phyloP scores from a whole-genome alignment of 305 asterid genomes.

The Fraxinus velutina region DNA sequence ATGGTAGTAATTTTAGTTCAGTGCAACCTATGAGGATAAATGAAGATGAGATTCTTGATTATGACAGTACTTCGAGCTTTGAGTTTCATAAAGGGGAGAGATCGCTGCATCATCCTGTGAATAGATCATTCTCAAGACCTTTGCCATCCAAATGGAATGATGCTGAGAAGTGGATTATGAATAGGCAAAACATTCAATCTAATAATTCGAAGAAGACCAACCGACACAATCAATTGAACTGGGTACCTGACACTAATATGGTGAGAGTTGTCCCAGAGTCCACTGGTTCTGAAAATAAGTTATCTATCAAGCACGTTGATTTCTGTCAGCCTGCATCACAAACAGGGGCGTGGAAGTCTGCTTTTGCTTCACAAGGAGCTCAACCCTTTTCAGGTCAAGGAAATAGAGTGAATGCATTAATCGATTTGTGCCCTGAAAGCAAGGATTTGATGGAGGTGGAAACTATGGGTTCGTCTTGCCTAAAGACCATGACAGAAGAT shows the following conservation, averaged over 20 bases:
- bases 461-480: constrained; percentile 35
- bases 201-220: constrained; percentile 47
- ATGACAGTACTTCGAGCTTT: constrained; percentile 89
- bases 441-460: constrained; percentile 59
- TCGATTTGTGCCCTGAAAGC: constrained; percentile 55
- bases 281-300: neutral
- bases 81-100: constrained; percentile 94
- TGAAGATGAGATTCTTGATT: constrained; percentile 89
- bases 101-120: constrained; percentile 50
- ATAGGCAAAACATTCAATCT: constrained; percentile 50
- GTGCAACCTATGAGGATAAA: constrained; percentile 49
- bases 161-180: constrained; percentile 95
- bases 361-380: constrained; percentile 39
- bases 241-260: constrained; percentile 25
- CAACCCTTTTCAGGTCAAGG: constrained; percentile 36
- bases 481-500: constrained; percentile 56
- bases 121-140: constrained; percentile 66
- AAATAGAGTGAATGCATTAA: constrained; percentile 28
- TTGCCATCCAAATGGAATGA: constrained; percentile 94
- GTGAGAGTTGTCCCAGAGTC: neutral
- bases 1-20: constrained; percentile 33
- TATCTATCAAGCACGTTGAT: constrained; percentile 54
- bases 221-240: constrained; percentile 43
- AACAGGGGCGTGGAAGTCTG: constrained; percentile 22
- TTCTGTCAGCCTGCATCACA: constrained; percentile 34